phyloP scores from a whole-genome alignment of 306 rosid species.

The Abrus precatorius region DNA sequence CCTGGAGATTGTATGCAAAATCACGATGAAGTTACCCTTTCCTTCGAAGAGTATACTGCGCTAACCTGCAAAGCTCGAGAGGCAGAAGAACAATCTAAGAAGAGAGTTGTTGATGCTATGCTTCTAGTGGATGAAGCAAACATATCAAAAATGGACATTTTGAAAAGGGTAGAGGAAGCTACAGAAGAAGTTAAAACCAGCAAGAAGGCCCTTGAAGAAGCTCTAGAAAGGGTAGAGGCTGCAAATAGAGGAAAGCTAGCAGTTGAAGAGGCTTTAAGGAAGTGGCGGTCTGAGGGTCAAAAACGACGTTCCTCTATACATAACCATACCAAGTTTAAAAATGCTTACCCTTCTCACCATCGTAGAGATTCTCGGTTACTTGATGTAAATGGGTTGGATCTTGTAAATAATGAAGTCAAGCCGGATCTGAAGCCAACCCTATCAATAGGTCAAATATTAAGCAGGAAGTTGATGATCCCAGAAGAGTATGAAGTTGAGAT shows the following conservation, averaged over 20 bases:
- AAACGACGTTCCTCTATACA: conserved; percentile 66
- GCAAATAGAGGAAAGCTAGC: conserved; percentile 82
- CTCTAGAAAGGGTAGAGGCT: conserved; percentile 83
- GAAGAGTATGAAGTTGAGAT: conserved; percentile 61
- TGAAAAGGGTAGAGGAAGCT: conserved; percentile 83
- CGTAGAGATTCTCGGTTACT: conserved; percentile 61
- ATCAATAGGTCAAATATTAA: conserved; percentile 88
- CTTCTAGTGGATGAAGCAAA: conserved; percentile 75
- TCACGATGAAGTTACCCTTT: conserved; percentile 70
- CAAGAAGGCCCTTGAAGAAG: conserved; percentile 81
- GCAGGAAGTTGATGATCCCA: conserved; percentile 78
- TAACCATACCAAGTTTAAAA: conserved; percentile 73
- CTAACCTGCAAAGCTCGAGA: conserved; percentile 67
- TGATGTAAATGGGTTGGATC: conserved; percentile 64
- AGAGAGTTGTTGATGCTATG: conserved; percentile 78
- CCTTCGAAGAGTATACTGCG: conserved; percentile 74
- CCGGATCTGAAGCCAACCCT: conserved; percentile 73
- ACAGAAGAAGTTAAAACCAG: conserved; percentile 78
- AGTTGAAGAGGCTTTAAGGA: conserved; percentile 87
- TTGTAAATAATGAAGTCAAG: conserved; percentile 56
- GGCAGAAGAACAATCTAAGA: conserved; percentile 71
- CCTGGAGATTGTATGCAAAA: conserved; percentile 52
- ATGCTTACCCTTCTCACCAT: conserved; percentile 58
- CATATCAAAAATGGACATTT: conserved; percentile 66
- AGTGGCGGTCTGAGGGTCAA: conserved; percentile 80